Percentiles rank a stretch among this genome's conserved stretches.
Conservation (phyloP, 208 protist genomes). For the Trypanosoma cruzi region DNA sequence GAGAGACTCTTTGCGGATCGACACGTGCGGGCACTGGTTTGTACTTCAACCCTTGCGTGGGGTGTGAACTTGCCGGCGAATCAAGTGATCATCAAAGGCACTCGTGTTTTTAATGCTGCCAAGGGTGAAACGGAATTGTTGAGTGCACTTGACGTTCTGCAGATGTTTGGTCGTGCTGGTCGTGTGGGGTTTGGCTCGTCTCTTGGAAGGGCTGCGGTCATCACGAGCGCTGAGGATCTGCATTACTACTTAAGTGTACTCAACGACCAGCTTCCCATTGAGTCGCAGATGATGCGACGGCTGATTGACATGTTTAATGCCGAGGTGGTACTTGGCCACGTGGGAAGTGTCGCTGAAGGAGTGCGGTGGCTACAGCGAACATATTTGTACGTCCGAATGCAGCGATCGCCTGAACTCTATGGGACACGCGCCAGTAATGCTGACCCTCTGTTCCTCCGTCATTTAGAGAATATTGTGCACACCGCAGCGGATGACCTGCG, state of each 20-base stretch:
- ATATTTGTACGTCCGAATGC: slow-evolving; percentile 99
- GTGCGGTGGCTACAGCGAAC: slow-evolving; percentile 98
- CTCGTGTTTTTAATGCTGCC: slow-evolving; percentile 98
- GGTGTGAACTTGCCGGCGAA: slow-evolving; percentile 99
- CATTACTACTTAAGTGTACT: slow-evolving; percentile 99
- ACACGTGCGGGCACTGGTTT: slow-evolving; percentile 98
- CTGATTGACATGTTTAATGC: slow-evolving; percentile 99
- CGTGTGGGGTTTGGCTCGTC: slow-evolving; percentile 94
- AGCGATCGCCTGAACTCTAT: slow-evolving; percentile 95
- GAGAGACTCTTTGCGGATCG: slow-evolving; percentile 98
- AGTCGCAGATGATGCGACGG: slow-evolving; percentile 96
- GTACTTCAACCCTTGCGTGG: slow-evolving; percentile 99
- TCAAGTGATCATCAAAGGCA: slow-evolving; percentile 99
- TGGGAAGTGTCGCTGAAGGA: slow-evolving; percentile 94
- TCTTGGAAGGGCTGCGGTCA: slow-evolving; percentile 95
- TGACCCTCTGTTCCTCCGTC: slow-evolving; percentile 89
- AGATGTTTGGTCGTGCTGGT: slow-evolving; percentile 99
- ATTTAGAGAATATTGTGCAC: slow-evolving; percentile 96
- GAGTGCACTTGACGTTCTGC: slow-evolving; percentile 98
- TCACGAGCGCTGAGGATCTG: slow-evolving; percentile 97
- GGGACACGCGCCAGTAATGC: slow-evolving; percentile 69
- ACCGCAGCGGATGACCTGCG: slow-evolving; percentile 93
- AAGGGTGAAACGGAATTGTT: slow-evolving; percentile 96
- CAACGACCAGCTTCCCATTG: slow-evolving; percentile 99
- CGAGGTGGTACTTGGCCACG: slow-evolving; percentile 97